Base-by-base conservation (phyloP, 192 early-diverging fungal genomes). In the Podila epigama region DNA sequence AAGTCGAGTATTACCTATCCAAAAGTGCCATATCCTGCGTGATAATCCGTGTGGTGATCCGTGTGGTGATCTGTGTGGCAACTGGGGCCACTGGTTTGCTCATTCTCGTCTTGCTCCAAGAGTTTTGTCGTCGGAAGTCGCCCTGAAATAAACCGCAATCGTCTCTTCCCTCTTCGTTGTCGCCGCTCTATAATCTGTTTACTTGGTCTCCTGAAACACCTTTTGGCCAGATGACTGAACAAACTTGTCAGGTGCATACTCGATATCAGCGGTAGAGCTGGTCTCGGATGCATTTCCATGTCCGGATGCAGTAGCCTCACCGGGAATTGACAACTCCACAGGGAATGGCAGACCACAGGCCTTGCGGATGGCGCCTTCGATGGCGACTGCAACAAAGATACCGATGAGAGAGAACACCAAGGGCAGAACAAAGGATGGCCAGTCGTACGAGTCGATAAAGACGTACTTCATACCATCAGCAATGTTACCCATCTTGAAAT, bases 401-500 rank as follows among this genome's bases (percentile, higher is more conserved):
- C 79, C 79, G 36, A 80, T 63, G 34, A 57, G 27, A 16, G 79
- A 80, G 37, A 71, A 70, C 16, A 70, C 60, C n/a, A 68, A 25
- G 5, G 69, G 69, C 11, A 80, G 34, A 15, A 80, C 65, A 41
- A 80, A 80, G 13, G 63, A 68, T 2, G 79, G 79, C 79, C 79
- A 80, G 48, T 80, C 79, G 60, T 80, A 80, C 9, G 63, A 57
- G 2, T 59, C 60, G n/a, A 80, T 32, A 44, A 80, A 80, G 13
- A 34, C 44, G 40, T 80, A 80, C 13, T 73, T 41, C 65, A 80
- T 58, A 33, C 79, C 79, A n/a, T 41, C 79, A 2, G 51, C 6
- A 20, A 72, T 12, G 34, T 62, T 52, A 20, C 79, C 79, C 56
- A 60, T 56, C 58, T 68, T 80, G 60, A 80, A 20, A 27, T 57